Evolutionary conservation across 768 basidiomycete species (phyloP).

Genomic region (Pisolithus tinctorius): DNA sequence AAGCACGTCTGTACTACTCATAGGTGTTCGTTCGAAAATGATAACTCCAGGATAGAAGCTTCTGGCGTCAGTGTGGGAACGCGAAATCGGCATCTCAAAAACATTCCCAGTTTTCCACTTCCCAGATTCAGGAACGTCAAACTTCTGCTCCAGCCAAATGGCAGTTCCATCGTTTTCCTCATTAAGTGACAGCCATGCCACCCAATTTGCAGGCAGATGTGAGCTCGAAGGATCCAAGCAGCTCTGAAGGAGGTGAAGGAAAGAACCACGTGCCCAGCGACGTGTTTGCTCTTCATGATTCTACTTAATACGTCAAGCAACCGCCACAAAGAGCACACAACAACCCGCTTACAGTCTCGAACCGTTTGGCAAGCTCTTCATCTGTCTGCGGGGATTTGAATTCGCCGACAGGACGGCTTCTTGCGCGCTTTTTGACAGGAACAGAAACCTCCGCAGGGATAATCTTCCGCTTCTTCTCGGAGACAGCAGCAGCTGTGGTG

Average conservation of each 20-base stretch:
- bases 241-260: slow-evolving; percentile 36
- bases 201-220: slow-evolving; percentile 41
- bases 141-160: slow-evolving; percentile 76
- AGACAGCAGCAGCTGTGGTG: slow-evolving; percentile 9
- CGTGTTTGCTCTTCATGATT: slow-evolving; percentile 66
- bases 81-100: slow-evolving; percentile 49
- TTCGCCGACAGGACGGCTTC: slow-evolving; percentile 32
- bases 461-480: slow-evolving; percentile 20
- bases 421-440: slow-evolving; percentile 23
- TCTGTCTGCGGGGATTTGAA: slow-evolving; percentile 54
- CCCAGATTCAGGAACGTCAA: slow-evolving; percentile 60
- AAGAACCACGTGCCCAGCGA: slow-evolving; percentile 72
- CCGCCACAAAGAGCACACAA: background rate
- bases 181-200: slow-evolving; percentile 70
- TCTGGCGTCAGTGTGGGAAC: slow-evolving; percentile 11
- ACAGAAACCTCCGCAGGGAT: slow-evolving; percentile 15
- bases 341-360: slow-evolving; percentile 52
- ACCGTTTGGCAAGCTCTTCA: slow-evolving; percentile 55
- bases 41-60: slow-evolving; percentile 53
- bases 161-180: slow-evolving; percentile 68
- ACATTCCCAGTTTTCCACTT: slow-evolving; percentile 52
- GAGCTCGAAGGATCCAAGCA: slow-evolving; percentile 30
- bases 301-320: slow-evolving; percentile 29
- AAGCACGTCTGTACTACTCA: slow-evolving; percentile 58
- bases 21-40: slow-evolving; percentile 69